Base-by-base conservation (phyloP, 2,329 filamentous ascomycete species). In the Fusarium camptoceras region DNA sequence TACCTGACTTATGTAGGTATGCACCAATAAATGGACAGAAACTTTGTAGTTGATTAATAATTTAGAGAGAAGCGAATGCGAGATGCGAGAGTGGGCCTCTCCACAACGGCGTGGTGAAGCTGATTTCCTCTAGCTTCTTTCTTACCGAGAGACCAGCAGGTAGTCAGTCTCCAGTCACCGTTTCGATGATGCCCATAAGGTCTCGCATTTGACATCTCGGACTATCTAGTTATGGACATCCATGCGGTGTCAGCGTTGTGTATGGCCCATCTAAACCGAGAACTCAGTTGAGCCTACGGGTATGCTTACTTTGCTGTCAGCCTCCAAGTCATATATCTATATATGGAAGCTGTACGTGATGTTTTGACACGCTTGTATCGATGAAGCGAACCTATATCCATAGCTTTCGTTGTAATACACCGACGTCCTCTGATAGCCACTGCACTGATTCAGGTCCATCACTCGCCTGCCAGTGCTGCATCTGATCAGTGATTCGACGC, bases 41-140 rank as follows among this genome's bases (percentile, higher is more conserved):
- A 27, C 20, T 44, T 48, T 48, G 18, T 20, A n/a, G 18, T 27
- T 18, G 20, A 43, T 34, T 28, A 57, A 48, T 48, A 43, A 43
- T 34, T 50, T 18, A 18, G 18, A 24, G 16, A 22, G 27, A 69
- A 54, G 64, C 68, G 68, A 71, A 37, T 71, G 68, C 68, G 68
- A 71, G 46, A 28, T 71, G 68, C 68, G 68, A 69, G 49, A 28
- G 68, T 59, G 68, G 64, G 18, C 25, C 48, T 47, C 64, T 71
- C 64, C 64, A 71, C 64, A 22, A 11, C 44, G 41, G 58, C 56
- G 43, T 50, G 42, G 42, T 34, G n/a, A 22, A 49, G 54, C 47
- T 59, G 51, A 58, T 39, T 20, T 66, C 53, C 24, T 41, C 31
- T 51, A 51, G 49, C 49, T 51, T n/a, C 30, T 24, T 51, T 28